Conservation (phyloP, 2,329 filamentous ascomycete genomes). For the Fusarium graminum region DNA sequence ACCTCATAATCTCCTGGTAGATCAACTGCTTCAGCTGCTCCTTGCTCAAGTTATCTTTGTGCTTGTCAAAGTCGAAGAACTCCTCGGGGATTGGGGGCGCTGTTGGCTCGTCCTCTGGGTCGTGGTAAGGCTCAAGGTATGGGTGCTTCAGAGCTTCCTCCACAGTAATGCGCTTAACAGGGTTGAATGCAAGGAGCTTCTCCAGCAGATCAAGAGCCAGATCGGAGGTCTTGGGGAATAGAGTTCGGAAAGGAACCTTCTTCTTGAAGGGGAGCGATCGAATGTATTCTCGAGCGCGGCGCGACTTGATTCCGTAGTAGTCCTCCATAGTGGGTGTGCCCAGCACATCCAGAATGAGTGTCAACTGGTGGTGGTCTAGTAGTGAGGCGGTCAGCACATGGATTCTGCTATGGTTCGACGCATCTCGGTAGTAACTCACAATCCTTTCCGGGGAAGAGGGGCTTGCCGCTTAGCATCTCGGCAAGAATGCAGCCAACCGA, state of each 20-base stretch:
- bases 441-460: slow-evolving; percentile 97
- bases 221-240: slow-evolving; percentile 99
- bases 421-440: slow-evolving; percentile 70
- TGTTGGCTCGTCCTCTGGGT: slow-evolving; percentile 97
- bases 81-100: slow-evolving; percentile 97
- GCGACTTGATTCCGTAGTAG: slow-evolving; percentile 99
- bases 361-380: slow-evolving; percentile 95
- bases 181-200: slow-evolving; percentile 97
- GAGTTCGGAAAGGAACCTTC: slow-evolving; percentile 96
- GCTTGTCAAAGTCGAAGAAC: slow-evolving; percentile 99
- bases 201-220: slow-evolving; percentile 93
- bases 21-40: slow-evolving; percentile 98
- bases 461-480: slow-evolving; percentile 99
- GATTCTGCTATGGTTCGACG: background rate
- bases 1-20: slow-evolving; percentile 93
- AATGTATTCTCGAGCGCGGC: slow-evolving; percentile 97
- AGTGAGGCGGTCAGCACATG: slow-evolving; percentile 17
- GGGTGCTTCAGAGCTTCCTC: slow-evolving; percentile 98
- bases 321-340: slow-evolving; percentile 99
- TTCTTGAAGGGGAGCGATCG: slow-evolving; percentile 99
- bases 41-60: slow-evolving; percentile 98
- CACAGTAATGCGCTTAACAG: slow-evolving; percentile 97
- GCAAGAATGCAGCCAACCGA: slow-evolving; percentile 98
- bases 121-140: slow-evolving; percentile 98
- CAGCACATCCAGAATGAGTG: slow-evolving; percentile 95